A percentile compares a stretch with the other conserved stretches of the same genome.
Evolutionary conservation across 1,284 basidiomycete species (phyloP).

Genomic region (Austroboletus niveus): DNA sequence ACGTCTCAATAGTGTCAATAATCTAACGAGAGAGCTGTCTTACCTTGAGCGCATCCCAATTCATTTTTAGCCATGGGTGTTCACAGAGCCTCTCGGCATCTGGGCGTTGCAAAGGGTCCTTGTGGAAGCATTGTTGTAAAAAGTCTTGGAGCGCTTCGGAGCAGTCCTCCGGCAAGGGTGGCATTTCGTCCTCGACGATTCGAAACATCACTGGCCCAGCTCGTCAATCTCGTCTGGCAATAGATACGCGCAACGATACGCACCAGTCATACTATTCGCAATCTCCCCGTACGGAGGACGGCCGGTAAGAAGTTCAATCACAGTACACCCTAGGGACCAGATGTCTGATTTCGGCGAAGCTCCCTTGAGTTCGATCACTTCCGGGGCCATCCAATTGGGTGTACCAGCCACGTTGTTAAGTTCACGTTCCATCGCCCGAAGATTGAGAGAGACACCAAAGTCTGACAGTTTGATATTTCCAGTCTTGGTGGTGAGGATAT

Average conservation of each 20-base stretch:
- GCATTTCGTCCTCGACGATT: constrained; percentile 90
- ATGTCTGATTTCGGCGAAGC: constrained; percentile 77
- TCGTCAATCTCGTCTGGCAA: constrained; percentile 9
- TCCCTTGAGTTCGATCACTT: constrained; percentile 85
- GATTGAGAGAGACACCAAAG: constrained; percentile 97
- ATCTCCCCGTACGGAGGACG: constrained; percentile 89
- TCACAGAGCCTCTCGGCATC: constrained; percentile 82
- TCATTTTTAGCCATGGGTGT: constrained; percentile 85
- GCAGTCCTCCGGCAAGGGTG: constrained; percentile 78
- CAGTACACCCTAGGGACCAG: constrained; percentile 93
- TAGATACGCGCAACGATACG: constrained; percentile 3
- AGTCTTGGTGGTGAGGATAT: constrained; percentile 95
- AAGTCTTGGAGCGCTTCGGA: constrained; percentile 78
- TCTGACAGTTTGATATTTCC: constrained; percentile 98
- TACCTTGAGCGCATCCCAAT: constrained; percentile 77
- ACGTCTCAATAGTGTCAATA: constrained; percentile 8
- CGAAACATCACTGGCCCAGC: constrained; percentile 79
- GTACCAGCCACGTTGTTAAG: constrained; percentile 89
- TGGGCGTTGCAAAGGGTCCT: constrained; percentile 79
- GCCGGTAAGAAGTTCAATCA: constrained; percentile 91
- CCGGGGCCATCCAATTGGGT: constrained; percentile 98
- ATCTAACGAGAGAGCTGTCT: constrained; percentile 12
- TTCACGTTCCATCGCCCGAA: constrained; percentile 92
- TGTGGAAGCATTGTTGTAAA: constrained; percentile 82
- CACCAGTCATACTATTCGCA: constrained; percentile 83